These are phyloP conservation scores for Anaeramoeba ignava DNA, from an alignment of 78 protist species.

Conservation along the genomic window DNA sequence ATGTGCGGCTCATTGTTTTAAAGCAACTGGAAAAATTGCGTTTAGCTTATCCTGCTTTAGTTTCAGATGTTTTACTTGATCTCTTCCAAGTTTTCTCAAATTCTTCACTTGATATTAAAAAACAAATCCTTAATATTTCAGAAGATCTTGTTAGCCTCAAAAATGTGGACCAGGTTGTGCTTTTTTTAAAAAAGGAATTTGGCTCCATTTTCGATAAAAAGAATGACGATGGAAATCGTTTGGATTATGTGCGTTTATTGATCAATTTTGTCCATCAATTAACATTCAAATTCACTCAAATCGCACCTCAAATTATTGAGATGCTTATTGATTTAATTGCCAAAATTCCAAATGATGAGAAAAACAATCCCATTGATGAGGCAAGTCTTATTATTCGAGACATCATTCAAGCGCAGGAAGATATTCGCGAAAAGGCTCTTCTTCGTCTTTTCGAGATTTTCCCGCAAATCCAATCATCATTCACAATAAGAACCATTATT, in stretches of 20 bases:
- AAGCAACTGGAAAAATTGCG: not conserved
- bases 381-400: not conserved
- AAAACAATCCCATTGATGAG: not conserved
- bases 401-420: not conserved
- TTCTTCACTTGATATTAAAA: not conserved
- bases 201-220: not conserved
- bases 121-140: not conserved
- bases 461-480: not conserved
- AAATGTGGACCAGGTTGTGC: not conserved
- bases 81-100: not conserved
- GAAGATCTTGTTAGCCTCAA: not conserved
- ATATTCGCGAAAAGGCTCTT: not conserved
- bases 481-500: not conserved
- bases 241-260: not conserved
- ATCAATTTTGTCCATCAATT: not conserved
- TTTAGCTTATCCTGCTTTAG: not conserved
- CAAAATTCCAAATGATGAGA: not conserved
- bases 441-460: not conserved
- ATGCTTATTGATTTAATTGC: not conserved
- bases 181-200: not conserved
- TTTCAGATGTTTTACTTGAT: not conserved
- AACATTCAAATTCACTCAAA: not conserved
- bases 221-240: not conserved
- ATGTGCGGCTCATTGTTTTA: not conserved
- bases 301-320: not conserved